A percentile compares a stretch with the other conserved stretches of the same genome.
Evolutionary conservation across 2,329 filamentous ascomycete genomes (phyloP).

Genomic region (Botrytis cinerea): DNA sequence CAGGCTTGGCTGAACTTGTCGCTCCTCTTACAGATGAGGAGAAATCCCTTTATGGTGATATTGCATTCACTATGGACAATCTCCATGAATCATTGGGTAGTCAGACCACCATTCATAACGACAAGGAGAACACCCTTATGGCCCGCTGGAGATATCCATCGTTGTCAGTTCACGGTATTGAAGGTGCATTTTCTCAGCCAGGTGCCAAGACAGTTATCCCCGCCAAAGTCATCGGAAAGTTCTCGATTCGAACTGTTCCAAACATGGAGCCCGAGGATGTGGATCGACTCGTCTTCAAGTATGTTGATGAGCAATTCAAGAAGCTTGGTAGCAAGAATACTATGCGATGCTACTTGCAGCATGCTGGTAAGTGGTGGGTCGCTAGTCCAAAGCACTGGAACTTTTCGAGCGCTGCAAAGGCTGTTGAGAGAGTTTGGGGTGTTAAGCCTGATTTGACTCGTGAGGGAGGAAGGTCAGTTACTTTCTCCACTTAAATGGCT

Average conservation of each 20-base stretch:
- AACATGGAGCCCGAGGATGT: constrained; percentile 95
- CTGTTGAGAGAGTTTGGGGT: constrained; percentile 93
- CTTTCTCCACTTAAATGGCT: constrained; percentile 15
- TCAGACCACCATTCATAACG: constrained; percentile 80
- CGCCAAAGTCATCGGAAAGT: constrained; percentile 96
- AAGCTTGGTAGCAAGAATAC: constrained; percentile 92
- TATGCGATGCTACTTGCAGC: constrained; percentile 76
- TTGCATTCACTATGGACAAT: constrained; percentile 95
- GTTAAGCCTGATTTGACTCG: constrained; percentile 93
- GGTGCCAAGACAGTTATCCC: constrained; percentile 99
- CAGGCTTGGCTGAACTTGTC: constrained; percentile 92
- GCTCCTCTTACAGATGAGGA: constrained; percentile 86
- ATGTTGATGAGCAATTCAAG: constrained; percentile 80
- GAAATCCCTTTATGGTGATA: constrained; percentile 81
- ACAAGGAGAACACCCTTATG: constrained; percentile 94
- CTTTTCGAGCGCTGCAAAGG: constrained; percentile 91
- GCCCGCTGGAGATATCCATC: constrained; percentile 94
- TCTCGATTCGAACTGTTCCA: constrained; percentile 95
- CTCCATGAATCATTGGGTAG: constrained; percentile 89
- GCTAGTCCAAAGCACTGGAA: constrained; percentile 99
- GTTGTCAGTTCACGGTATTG: constrained; percentile 89
- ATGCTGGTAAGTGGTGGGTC: constrained; percentile 98
- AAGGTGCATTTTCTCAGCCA: constrained; percentile 89
- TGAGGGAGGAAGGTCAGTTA: constrained; percentile 79
- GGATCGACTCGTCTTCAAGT: constrained; percentile 80